A percentile compares a stretch with the other conserved stretches of the same genome.
phyloP scores from a whole-genome alignment of 2,329 filamentous ascomycete species.

The Fusarium coffeatum region DNA sequence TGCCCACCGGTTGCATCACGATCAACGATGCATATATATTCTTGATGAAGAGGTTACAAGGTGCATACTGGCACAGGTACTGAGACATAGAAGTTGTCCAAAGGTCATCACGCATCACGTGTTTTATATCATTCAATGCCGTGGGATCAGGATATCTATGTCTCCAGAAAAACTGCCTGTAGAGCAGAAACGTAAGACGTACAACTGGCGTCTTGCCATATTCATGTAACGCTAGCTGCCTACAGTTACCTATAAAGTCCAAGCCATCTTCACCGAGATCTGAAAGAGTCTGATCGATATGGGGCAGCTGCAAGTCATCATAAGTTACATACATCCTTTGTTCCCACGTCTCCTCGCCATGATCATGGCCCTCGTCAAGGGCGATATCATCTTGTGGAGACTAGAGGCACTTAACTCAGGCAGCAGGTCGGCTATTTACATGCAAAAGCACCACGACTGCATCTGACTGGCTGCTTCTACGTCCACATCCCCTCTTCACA shows the following conservation, averaged over 20 bases:
- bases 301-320: conserved; percentile 33
- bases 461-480: conserved; percentile 37
- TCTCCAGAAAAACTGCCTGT: conserved; percentile 26
- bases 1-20: conserved; percentile 37
- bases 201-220: conserved; percentile 40
- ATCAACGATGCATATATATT: conserved; percentile 19
- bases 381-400: conserved; percentile 16
- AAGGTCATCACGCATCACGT: not conserved
- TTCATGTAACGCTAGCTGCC: conserved; percentile 9
- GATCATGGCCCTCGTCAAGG: not conserved
- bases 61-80: not conserved
- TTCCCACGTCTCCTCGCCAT: conserved; percentile 3
- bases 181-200: conserved; percentile 18
- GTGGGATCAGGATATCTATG: conserved; percentile 27
- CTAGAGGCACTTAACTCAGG: conserved; percentile 27
- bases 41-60: conserved; percentile 19
- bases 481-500: conserved; percentile 26
- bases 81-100: not conserved
- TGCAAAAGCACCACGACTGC: conserved; percentile 10
- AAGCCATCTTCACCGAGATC: conserved; percentile 26
- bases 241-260: conserved; percentile 16
- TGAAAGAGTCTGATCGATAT: conserved; percentile 23
- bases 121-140: conserved; percentile 25
- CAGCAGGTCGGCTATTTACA: conserved; percentile 33
- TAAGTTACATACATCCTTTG: not conserved